phyloP scores from a whole-genome alignment of 1,284 basidiomycete genomes.

The Leccinum pseudoinsigne region DNA sequence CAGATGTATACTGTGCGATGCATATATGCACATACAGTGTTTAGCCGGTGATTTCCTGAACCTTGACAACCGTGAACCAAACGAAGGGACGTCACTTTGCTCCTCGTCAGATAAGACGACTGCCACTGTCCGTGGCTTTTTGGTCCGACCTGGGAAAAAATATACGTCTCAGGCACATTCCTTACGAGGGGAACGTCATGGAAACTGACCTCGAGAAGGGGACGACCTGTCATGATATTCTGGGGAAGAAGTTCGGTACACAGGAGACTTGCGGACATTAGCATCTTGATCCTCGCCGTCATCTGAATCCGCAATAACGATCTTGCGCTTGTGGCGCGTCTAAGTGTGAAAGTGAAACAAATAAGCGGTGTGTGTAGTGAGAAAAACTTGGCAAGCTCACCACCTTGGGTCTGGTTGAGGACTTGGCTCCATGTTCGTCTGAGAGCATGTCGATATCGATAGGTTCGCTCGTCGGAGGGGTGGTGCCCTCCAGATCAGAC shows the following conservation, averaged over 20 bases:
- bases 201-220: conserved; percentile 30
- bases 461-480: conserved; percentile 71
- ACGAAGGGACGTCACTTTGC: conserved; percentile 42
- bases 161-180: conserved; percentile 15
- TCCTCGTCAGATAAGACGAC: conserved; percentile 43
- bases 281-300: conserved; percentile 51
- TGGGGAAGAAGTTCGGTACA: conserved; percentile 29
- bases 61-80: conserved; percentile 57
- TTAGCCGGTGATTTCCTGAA: conserved; percentile 66
- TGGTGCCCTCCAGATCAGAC: conserved; percentile 50
- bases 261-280: conserved; percentile 16
- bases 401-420: conserved; percentile 8
- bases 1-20: not conserved
- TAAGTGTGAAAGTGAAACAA: conserved; percentile 14
- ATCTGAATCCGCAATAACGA: conserved; percentile 68
- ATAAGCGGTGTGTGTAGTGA: not conserved
- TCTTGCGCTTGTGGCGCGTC: conserved; percentile 61
- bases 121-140: conserved; percentile 52
- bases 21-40: conserved; percentile 38
- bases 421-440: conserved; percentile 43
- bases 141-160: conserved; percentile 35
- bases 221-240: conserved; percentile 24
- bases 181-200: conserved; percentile 20
- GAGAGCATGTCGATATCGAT: conserved; percentile 72
- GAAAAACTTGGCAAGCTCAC: conserved; percentile 16